phyloP scores from a whole-genome alignment of 257 asterid genomes.

The Marsdenia floribunda region DNA sequence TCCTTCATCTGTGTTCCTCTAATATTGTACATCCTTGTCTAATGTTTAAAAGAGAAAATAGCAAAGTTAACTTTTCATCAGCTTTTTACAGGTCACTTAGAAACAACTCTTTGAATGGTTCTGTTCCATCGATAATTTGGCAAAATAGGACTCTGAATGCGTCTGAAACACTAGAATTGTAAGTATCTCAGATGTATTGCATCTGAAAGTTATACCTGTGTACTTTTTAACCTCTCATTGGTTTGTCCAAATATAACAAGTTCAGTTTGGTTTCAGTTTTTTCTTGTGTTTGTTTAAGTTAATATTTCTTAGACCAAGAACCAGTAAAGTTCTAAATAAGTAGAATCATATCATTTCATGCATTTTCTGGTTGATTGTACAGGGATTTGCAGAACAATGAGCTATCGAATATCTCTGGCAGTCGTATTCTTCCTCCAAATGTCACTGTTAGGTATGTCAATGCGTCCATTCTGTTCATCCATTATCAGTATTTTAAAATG shows the following conservation, averaged over 20 bases:
- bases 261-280: background rate
- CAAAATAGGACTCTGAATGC: slow-evolving; percentile 55
- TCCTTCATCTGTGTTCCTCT: background rate
- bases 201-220: background rate
- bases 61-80: background rate
- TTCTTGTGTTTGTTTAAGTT: background rate
- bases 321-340: background rate
- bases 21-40: background rate
- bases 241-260: background rate
- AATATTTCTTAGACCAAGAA: background rate
- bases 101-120: slow-evolving; percentile 69
- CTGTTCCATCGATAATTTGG: slow-evolving; percentile 82
- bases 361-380: slow-evolving; percentile 24
- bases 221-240: background rate
- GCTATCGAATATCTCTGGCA: slow-evolving; percentile 58
- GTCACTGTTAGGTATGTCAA: slow-evolving; percentile 66
- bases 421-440: slow-evolving; percentile 36
- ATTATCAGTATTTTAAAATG: background rate
- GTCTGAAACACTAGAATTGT: slow-evolving; percentile 62
- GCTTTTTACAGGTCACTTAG: slow-evolving; percentile 65
- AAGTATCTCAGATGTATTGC: slow-evolving; percentile 30
- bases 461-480: slow-evolving; percentile 11
- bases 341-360: background rate
- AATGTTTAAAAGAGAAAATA: background rate
- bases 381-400: slow-evolving; percentile 71